phyloP scores from a whole-genome alignment of 2,329 filamentous ascomycete species.

The Pleurostoma richardsiae region DNA sequence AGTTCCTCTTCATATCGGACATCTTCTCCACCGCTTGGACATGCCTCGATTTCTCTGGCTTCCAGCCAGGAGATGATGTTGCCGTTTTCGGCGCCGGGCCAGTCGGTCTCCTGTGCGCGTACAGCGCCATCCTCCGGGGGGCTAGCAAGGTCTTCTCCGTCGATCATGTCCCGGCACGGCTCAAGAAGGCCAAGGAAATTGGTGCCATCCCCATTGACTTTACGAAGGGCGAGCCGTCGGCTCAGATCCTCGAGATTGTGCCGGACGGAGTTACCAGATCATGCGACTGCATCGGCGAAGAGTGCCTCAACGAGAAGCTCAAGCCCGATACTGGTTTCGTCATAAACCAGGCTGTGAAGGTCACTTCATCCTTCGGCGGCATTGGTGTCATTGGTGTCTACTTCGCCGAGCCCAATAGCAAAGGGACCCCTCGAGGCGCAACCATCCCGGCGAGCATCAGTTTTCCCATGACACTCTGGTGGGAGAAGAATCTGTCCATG shows the following conservation, averaged over 20 bases:
- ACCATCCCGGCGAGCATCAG: slow-evolving; percentile 4
- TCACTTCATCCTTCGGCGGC: slow-evolving; percentile 12
- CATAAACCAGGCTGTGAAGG: slow-evolving; percentile 10
- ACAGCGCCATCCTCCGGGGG: slow-evolving; percentile 18
- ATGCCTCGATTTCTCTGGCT: slow-evolving; percentile 27
- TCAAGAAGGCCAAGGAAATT: slow-evolving; percentile 13
- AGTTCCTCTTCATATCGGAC: slow-evolving; percentile 23
- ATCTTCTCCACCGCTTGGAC: slow-evolving; percentile 33
- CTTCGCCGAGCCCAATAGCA: slow-evolving; percentile 3
- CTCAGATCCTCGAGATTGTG: slow-evolving; percentile 12
- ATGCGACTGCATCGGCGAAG: slow-evolving; percentile 14
- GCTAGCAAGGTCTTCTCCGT: slow-evolving; percentile 13
- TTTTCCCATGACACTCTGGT: slow-evolving; percentile 14
- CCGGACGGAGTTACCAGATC: slow-evolving; percentile 13
- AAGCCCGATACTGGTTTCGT: slow-evolving; percentile 11
- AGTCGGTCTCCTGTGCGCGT: slow-evolving; percentile 17
- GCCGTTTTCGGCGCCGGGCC: slow-evolving; percentile 18
- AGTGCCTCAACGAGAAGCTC: slow-evolving; percentile 12
- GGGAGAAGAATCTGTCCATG: slow-evolving; percentile 9
- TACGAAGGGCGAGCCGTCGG: slow-evolving; percentile 7
- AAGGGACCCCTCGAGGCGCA: slow-evolving; percentile 9
- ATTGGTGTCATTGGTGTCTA: slow-evolving; percentile 17
- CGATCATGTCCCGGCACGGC: slow-evolving; percentile 15
- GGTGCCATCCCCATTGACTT: slow-evolving; percentile 17
- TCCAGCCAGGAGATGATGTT: slow-evolving; percentile 24